Base-by-base conservation (phyloP, 176 grass and related monocot genomes). In the Zoysia pacifica region DNA sequence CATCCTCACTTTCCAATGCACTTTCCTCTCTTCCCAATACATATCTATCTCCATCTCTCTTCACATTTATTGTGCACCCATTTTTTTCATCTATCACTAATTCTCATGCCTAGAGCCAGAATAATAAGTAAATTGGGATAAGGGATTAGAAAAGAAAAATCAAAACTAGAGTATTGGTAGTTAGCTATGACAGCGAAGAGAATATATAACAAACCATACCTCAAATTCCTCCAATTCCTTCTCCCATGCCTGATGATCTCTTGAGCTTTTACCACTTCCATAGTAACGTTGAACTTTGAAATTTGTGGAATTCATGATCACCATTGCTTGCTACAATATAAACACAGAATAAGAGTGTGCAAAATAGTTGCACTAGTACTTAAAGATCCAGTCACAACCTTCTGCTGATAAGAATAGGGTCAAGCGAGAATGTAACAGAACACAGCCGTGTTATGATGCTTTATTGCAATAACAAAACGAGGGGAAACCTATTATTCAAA, bases 251-350 rank as follows among this genome's bases (percentile, higher is more conserved):
- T 73, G 51, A 20, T 94, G 94, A 65, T 92, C 85, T 79, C 87
- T 97, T 39, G 86, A 82, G 77, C 48, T 82, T 87, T 70, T 92
- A 39, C 80, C 50, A 60, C 62, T 74, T 65, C 91, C 91, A 72
- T 90, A 56, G 58, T 97, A 81, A 69, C 83, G 79, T 48, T 79
- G 59, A 82, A 97, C 91, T 89, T 94, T 97, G 72, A 97, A 94
- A 80, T 88, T 76, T 18, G 94, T 97, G 65, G 89, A 92, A 74
- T 89, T 87, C 16, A 81, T 82, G 38, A 97, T 97, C 49, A 97
- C 94, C 80, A 90, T 50, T 14, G 94, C 91, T 97, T 97, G 94
- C 94, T 97, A 68, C 79, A 83, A 79, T 70, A 78, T 58, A 64
- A 82, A 83, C 66, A 54, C 11, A 82, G 7, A 48, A 28, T 51